Conservation (phyloP, 768 basidiomycete species). For the Exidia glandulosa region DNA sequence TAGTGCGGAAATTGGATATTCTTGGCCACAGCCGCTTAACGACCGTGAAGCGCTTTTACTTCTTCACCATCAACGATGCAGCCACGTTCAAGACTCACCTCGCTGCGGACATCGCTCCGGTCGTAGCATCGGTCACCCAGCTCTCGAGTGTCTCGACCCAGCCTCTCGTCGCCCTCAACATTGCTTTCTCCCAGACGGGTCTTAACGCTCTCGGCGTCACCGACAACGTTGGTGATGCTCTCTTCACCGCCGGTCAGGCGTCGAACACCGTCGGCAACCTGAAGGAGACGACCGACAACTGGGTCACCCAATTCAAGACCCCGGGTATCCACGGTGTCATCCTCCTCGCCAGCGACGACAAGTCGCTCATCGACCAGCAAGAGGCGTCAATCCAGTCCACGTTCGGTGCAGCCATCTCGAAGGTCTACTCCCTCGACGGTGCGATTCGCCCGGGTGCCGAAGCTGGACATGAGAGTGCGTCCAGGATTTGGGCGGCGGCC, state of each 20-base stretch:
- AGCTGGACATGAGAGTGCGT: slow-evolving; percentile 4
- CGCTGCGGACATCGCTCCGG: not conserved
- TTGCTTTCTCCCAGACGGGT: slow-evolving; percentile 14
- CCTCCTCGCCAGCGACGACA: not conserved
- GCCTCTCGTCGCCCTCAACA: slow-evolving; percentile 12
- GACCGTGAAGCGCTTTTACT: not conserved
- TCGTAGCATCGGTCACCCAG: slow-evolving; percentile 23
- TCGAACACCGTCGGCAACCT: slow-evolving; percentile 19
- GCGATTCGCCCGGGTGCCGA: not conserved
- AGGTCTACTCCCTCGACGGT: not conserved
- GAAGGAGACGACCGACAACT: slow-evolving; percentile 9
- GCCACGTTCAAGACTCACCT: not conserved
- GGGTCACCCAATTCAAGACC: slow-evolving; percentile 9
- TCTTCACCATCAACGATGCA: not conserved
- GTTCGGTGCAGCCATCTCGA: slow-evolving; percentile 2
- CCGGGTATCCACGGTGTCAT: slow-evolving; percentile 4
- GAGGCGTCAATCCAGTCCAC: not conserved
- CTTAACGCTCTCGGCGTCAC: slow-evolving; percentile 9
- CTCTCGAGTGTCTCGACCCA: slow-evolving; percentile 15
- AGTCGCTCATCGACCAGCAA: not conserved
- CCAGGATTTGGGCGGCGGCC: too few relatives aligned
- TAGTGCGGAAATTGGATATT: too few relatives aligned
- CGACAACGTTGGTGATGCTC: slow-evolving; percentile 10
- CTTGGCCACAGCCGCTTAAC: too few relatives aligned
- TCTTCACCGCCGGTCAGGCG: slow-evolving; percentile 13